Evolutionary conservation across 352 stramenopile species (phyloP), one percentile per base, ranked within the genome.

Genomic region (Globisporangium sylvaticum): DNA sequence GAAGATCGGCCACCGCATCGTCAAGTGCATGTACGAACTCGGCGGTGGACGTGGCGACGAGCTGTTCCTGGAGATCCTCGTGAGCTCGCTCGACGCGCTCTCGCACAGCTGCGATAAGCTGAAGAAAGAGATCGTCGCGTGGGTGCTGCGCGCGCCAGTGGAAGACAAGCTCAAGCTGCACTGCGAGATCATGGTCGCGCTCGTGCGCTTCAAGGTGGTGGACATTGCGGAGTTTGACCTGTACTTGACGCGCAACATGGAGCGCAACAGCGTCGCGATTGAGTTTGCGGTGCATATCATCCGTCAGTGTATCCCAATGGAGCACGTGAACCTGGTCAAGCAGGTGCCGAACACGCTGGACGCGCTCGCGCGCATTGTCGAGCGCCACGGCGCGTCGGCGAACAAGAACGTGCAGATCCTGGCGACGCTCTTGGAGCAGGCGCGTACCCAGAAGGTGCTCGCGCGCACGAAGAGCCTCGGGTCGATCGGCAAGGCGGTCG

Each of bases 211-310:
- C 74, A 96, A 98, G 64, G 88, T 99, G 18, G 85, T 99, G 27
- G 87, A 95, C 48, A 80, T 98, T 22, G 68, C 65, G 22, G 96
- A 99, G 58, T 92, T 99, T 55, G 97, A 99, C 74, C 67, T 87
- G 48, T 99, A 98, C 69, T 72, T 99, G 37, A 92, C 93, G 37
- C 95, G 90, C 46, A 97, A 97, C 67, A 97, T 98, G 75, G 95
- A 99, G 66, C 83, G 92, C 67, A 98, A 98, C 73, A 87, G 83
- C 55, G 83, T 98, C 52, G 98, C 96, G 68, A 95, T 99, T 42
- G 96, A 99, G 70, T 98, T 99, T 78, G 94, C 96, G 4, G 87
- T 98, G 42, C 85, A 98, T 39, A 97, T 99, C 65, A 93, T 99
- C 27, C 88, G 88, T 22, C 88, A 96, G 67, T 96, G 87, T 48